phyloP scores from a whole-genome alignment of 352 stramenopile genomes.

The Phytophthora citrophthora region DNA sequence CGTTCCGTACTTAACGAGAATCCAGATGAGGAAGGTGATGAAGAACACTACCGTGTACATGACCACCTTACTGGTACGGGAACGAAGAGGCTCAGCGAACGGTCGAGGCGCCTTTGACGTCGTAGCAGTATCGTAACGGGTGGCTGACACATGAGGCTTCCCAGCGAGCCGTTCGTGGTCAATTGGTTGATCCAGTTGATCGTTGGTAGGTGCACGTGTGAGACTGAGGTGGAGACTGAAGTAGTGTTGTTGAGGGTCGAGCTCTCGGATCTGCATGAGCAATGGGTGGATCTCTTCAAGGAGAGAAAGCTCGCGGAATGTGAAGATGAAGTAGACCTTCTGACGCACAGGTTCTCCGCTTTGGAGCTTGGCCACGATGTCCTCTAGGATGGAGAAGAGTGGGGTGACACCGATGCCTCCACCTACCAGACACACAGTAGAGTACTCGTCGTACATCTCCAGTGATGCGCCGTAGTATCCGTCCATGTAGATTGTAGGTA shows the following conservation, averaged over 20 bases:
- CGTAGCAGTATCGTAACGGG: conserved; percentile 2
- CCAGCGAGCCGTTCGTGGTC: conserved; percentile 27
- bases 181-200: conserved; percentile 26
- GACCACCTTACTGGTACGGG: conserved; percentile 16
- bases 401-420: conserved; percentile 59
- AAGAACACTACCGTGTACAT: conserved; percentile 37
- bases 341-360: conserved; percentile 15
- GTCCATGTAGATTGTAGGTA: conserved; percentile 58
- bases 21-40: conserved; percentile 27
- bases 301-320: conserved; percentile 48
- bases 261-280: conserved; percentile 32
- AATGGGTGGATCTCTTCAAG: conserved; percentile 52
- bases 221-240: conserved; percentile 43
- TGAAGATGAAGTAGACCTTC: conserved; percentile 52
- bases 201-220: conserved; percentile 28
- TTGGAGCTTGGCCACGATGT: conserved; percentile 36
- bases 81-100: conserved; percentile 41
- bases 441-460: conserved; percentile 48
- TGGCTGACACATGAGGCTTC: conserved; percentile 11
- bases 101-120: conserved; percentile 21
- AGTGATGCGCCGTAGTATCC: conserved; percentile 60
- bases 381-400: conserved; percentile 55
- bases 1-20: conserved; percentile 33
- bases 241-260: conserved; percentile 32
- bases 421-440: conserved; percentile 50